These are phyloP conservation scores for Leavenworthia alabamica DNA, from an alignment of 345 rosid species.

Conservation along the genomic window DNA sequence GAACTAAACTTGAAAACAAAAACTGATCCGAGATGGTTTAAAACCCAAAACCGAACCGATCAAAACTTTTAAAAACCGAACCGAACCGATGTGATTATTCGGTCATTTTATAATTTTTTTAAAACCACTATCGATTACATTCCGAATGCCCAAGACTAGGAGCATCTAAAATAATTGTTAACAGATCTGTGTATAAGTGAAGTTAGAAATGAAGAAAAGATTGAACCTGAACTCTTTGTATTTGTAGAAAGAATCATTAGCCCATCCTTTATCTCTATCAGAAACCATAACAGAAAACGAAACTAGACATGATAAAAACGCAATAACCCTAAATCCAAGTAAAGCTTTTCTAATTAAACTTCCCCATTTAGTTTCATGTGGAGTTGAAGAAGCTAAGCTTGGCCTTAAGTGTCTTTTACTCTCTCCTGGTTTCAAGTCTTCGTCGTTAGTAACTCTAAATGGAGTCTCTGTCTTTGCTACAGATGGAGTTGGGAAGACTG, in stretches of 20 bases:
- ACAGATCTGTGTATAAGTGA: background rate
- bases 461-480: slow-evolving; percentile 26
- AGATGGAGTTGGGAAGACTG: slow-evolving; percentile 22
- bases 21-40: too few relatives aligned
- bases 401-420: slow-evolving; percentile 37
- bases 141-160: too few relatives aligned
- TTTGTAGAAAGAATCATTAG: slow-evolving; percentile 68
- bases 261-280: slow-evolving; percentile 85
- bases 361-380: slow-evolving; percentile 46
- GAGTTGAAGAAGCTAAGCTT: slow-evolving; percentile 30
- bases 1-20: too few relatives aligned
- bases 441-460: slow-evolving; percentile 21
- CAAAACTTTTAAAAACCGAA: too few relatives aligned
- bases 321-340: slow-evolving; percentile 57
- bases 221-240: slow-evolving; percentile 83
- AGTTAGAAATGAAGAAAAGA: background rate
- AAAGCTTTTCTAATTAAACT: slow-evolving; percentile 36
- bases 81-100: too few relatives aligned
- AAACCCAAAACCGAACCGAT: too few relatives aligned
- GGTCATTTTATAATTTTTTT: too few relatives aligned
- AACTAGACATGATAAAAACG: slow-evolving; percentile 55
- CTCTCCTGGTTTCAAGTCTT: slow-evolving; percentile 18
- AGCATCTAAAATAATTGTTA: too few relatives aligned
- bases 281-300: slow-evolving; percentile 76
- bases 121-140: too few relatives aligned